Evolutionary conservation across 2,329 filamentous ascomycete species (phyloP).

Genomic region (Aspergillus luchuensis): DNA sequence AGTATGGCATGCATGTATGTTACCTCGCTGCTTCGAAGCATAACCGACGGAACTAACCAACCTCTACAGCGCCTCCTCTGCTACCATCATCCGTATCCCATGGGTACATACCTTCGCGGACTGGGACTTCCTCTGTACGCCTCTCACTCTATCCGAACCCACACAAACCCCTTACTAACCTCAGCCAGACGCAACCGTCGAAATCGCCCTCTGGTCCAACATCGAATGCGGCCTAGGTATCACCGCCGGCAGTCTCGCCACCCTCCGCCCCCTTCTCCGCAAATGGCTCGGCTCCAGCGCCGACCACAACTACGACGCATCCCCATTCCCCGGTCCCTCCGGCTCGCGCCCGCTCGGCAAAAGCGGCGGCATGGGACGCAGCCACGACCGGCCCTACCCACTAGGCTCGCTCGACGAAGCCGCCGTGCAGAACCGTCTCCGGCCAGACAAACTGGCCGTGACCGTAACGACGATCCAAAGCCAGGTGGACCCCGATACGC

Average conservation of each 20-base stretch:
- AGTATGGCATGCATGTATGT: conserved; percentile 48
- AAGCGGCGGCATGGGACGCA: neutral
- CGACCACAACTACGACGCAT: conserved; percentile 21
- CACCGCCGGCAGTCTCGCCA: conserved; percentile 51
- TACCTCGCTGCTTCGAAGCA: neutral
- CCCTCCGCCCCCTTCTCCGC: conserved; percentile 51
- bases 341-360: conserved; percentile 22
- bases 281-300: conserved; percentile 27
- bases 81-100: conserved; percentile 49
- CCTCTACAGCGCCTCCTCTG: conserved; percentile 43
- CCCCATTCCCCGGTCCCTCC: conserved; percentile 23
- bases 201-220: conserved; percentile 45
- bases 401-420: conserved; percentile 30
- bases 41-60: neutral
- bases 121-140: conserved; percentile 39
- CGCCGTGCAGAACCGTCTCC: conserved; percentile 20
- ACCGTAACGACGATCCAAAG: conserved; percentile 35
- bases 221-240: conserved; percentile 43
- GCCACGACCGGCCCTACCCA: conserved; percentile 25
- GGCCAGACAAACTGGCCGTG: conserved; percentile 34
- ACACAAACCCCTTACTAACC: neutral
- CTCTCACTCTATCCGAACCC: neutral
- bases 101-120: conserved; percentile 43
- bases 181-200: conserved; percentile 43
- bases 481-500: conserved; percentile 21